A percentile compares a stretch with the other conserved stretches of the same genome.
These are phyloP conservation scores for Aureobasidium leucospermi DNA, from an alignment of 2,329 filamentous ascomycete species.

Conservation along the genomic window DNA sequence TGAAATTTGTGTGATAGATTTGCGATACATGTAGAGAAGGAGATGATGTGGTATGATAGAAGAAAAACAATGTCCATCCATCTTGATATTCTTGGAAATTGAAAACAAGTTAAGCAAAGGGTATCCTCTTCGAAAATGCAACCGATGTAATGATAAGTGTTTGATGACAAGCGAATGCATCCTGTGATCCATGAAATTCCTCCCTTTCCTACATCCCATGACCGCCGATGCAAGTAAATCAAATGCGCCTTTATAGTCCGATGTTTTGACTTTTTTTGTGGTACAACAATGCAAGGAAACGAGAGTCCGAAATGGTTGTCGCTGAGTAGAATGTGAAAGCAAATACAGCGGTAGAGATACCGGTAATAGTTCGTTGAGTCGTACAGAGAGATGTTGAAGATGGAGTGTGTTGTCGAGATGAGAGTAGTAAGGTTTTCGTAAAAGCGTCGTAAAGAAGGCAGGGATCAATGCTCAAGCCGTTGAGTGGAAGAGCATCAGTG, in stretches of 20 bases:
- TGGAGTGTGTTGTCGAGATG: constrained; percentile 1
- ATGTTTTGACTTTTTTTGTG: constrained; percentile 9
- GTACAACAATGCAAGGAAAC: constrained; percentile 7
- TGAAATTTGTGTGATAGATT: neutral
- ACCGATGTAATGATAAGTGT: constrained; percentile 5
- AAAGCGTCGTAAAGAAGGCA: neutral
- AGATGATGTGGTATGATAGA: neutral
- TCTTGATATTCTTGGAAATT: neutral
- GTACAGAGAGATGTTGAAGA: constrained; percentile 3
- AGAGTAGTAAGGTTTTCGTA: neutral
- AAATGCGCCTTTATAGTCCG: constrained; percentile 11
- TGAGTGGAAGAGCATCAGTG: constrained; percentile 12
- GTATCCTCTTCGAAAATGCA: constrained; percentile 13
- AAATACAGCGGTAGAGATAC: neutral
- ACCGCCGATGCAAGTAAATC: neutral
- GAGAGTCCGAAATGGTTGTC: neutral
- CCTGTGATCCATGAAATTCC: neutral
- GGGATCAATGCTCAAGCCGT: neutral
- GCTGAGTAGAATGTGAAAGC: neutral
- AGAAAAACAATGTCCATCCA: neutral
- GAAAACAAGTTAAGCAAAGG: constrained; percentile 1
- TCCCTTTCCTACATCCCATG: neutral
- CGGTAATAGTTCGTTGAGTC: constrained; percentile 7
- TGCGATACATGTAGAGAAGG: neutral
- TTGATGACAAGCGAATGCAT: constrained; percentile 13